These are phyloP conservation scores for Solanum hybrid DNA, from an alignment of 305 asterid genomes.

Conservation along the genomic window DNA sequence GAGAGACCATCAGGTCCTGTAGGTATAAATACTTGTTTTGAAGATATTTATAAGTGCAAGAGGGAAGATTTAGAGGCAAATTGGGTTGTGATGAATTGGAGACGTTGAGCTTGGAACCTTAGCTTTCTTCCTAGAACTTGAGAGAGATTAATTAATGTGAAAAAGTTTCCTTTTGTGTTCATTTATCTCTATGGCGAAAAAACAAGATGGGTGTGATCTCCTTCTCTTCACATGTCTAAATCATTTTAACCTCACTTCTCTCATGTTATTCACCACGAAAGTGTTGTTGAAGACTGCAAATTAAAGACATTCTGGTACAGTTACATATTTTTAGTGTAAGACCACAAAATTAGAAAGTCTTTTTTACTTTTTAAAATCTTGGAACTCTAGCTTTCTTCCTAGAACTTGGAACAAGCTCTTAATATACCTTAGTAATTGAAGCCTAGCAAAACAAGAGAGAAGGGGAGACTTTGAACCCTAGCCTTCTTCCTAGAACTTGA, in stretches of 20 bases:
- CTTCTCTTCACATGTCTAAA: not conserved
- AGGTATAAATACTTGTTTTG: not conserved
- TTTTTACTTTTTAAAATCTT: not conserved
- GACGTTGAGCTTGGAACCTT: not conserved
- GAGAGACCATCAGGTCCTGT: not conserved
- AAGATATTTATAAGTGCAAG: not conserved
- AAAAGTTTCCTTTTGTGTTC: not conserved
- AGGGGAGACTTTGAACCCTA: not conserved
- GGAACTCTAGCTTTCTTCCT: not conserved
- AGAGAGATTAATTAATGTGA: not conserved
- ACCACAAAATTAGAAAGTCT: not conserved
- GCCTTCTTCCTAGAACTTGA: not conserved
- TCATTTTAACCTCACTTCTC: not conserved
- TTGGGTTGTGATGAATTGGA: not conserved
- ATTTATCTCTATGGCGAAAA: not conserved
- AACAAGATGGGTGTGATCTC: not conserved
- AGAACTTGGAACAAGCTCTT: not conserved
- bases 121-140: not conserved
- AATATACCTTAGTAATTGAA: not conserved
- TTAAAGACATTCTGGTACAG: too few species aligned
- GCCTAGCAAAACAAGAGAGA: not conserved
- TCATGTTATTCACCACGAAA: not conserved
- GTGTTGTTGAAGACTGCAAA: not conserved
- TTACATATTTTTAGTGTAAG: not conserved
- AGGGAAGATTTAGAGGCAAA: not conserved